Evolutionary conservation across 2,329 filamentous ascomycete genomes (phyloP), one percentile per base, ranked within the genome.

Genomic region (Chaetomiaceae sp.): DNA sequence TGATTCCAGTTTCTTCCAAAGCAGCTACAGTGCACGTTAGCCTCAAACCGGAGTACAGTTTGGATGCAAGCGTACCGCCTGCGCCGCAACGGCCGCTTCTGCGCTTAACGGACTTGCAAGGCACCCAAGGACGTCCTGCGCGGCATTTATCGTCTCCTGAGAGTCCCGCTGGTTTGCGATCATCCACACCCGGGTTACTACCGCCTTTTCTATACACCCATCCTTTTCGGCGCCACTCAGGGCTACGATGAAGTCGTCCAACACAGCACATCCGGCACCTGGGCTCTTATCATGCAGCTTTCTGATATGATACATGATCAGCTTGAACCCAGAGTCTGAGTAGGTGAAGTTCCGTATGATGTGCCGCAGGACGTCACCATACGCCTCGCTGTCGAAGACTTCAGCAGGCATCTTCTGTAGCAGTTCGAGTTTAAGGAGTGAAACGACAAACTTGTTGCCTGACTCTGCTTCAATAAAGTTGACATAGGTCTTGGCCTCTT

Each of bases 1-100:
- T 1, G 74, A 69, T 48, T 90, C 86, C n/a, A 88, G 74, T 23
- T 77, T 80, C 68, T 90, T 94, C 90, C 90, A 96, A 3, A 96
- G 71, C 3, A 96, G 68, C 87, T 92, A 55, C 5, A n/a, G 5
- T 11, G n/a, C 4, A 29, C 10, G 20, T 38, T 25, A 56, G 63
- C 63, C 3, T 3, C 9, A 6, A 16, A 25, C 5, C 5, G 4
- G 9, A 27, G 18, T 11, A 20, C 10, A 18, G 1, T 4, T 11
- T 5, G 21, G 14, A 3, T n/a, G 29, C 20, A 6, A 14, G 67
- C 78, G 61, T 64, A 87, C 83, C 30, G 82, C 86, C 60, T 89
- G 85, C 6, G 80, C 79, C 30, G 85, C 84, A 57, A 83, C 80
- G 11, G 87, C 82, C 5, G 83, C 82, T 57, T 81, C 76, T 4